Base-by-base conservation (phyloP, 495 filamentous ascomycete genomes). In the Mycothermus thermophilus region DNA sequence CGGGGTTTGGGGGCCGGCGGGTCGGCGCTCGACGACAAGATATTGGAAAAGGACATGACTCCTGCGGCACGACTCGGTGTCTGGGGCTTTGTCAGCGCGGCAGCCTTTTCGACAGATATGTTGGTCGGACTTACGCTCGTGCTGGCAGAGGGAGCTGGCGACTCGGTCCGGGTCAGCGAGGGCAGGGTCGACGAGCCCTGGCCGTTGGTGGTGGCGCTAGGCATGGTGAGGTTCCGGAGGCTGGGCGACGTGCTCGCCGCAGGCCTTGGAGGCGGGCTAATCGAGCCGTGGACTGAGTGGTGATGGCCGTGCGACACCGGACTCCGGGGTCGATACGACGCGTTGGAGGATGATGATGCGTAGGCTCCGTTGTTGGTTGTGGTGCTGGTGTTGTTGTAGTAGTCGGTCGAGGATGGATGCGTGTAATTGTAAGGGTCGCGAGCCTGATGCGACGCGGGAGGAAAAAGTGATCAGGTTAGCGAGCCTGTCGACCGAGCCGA, bases 21-120 rank as follows among this genome's bases (percentile, higher is more conserved):
- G 64, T 52, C 18, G 74, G 68, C 28, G 83, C 81, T 49, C 80
- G 71, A 39, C 69, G 83, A 86, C 23, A 93, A 71, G 36, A 93
- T 92, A 51, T 80, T 90, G 21, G 83, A 84, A 44, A 93, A 84
- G 3, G 83, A 83, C 85, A 93, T 93, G 10, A 85, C 80, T 57
- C 87, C 79, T 13, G 76, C 73, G 33, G 77, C 71, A 42, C 80
- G 72, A 35, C 74, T 65, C 21, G 74, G 65, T 32, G 71, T 80
- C 69, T 81, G 47, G 8, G 28, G 40, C 30, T 9, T 27, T n/a
- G n/a, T n/a, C n/a, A n/a, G n/a, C n/a, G n/a, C n/a, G n/a, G n/a
- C n/a, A n/a, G n/a, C n/a, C n/a, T n/a, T n/a, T n/a, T n/a, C n/a
- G n/a, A n/a, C n/a, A n/a, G n/a, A n/a, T n/a, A n/a, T n/a, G n/a